These are phyloP conservation scores for Vinca minor DNA, from an alignment of 257 asterid species.

Conservation along the genomic window DNA sequence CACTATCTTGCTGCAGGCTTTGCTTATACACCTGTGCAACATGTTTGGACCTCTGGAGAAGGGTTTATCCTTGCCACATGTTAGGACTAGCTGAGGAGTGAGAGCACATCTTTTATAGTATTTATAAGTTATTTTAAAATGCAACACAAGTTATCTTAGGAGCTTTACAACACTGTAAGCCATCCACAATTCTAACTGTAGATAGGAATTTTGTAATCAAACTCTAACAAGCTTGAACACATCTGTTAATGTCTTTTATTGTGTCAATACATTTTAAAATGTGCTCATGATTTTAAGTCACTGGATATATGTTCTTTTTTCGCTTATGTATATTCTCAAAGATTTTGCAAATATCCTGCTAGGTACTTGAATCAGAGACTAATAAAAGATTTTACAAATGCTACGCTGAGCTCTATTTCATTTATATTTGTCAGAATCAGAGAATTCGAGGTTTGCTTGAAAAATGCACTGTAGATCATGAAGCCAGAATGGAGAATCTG, in stretches of 20 bases:
- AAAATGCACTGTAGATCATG: conserved; percentile 82
- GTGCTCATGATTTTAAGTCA: too few relatives aligned
- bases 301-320: too few relatives aligned
- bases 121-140: not conserved
- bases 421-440: conserved; percentile 58
- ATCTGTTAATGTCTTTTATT: too few relatives aligned
- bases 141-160: not conserved
- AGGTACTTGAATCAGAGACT: too few relatives aligned
- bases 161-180: not conserved
- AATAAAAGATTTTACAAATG: too few relatives aligned
- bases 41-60: not conserved
- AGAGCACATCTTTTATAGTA: not conserved
- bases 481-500: conserved; percentile 70
- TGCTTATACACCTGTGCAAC: too few relatives aligned
- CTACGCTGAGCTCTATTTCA: conserved; percentile 5
- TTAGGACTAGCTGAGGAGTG: too few relatives aligned
- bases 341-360: too few relatives aligned
- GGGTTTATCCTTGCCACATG: not conserved
- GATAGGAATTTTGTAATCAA: not conserved
- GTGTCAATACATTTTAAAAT: too few relatives aligned
- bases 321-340: too few relatives aligned
- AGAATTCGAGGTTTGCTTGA: conserved; percentile 91
- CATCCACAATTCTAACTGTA: not conserved
- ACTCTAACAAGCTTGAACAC: not conserved
- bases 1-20: not conserved